phyloP scores from a whole-genome alignment of 1,284 basidiomycete genomes.

The Ustilago cynodontis region DNA sequence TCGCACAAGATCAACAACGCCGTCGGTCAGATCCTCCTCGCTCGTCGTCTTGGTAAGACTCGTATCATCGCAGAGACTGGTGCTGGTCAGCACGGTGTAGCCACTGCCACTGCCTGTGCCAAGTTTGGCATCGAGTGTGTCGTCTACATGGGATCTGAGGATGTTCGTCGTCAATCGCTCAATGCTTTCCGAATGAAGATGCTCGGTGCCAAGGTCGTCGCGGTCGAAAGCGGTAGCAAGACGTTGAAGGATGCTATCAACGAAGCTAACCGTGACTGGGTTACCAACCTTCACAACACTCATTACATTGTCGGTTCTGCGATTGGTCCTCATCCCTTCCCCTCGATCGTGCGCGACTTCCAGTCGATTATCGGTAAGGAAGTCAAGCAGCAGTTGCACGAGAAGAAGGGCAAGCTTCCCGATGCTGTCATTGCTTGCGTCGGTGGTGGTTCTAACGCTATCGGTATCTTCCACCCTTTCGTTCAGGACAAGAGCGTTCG shows the following conservation, averaged over 20 bases:
- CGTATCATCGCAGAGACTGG: constrained; percentile 99
- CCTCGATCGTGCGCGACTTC: constrained; percentile 97
- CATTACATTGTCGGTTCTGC: constrained; percentile 98
- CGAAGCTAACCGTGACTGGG: constrained; percentile 84
- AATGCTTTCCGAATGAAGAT: constrained; percentile 99
- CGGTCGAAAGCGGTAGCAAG: constrained; percentile 92
- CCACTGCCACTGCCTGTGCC: constrained; percentile 97
- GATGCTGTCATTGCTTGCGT: constrained; percentile 97
- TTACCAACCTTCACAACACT: constrained; percentile 85
- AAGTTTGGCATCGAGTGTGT: constrained; percentile 95
- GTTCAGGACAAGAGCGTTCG: constrained; percentile 62
- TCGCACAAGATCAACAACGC: constrained; percentile 70
- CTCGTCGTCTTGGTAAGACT: constrained; percentile 90
- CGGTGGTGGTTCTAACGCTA: constrained; percentile 96
- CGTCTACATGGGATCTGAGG: constrained; percentile 99
- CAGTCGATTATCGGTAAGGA: constrained; percentile 95
- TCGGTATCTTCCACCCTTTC: constrained; percentile 75
- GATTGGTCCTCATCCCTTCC: constrained; percentile 98
- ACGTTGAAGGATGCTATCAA: constrained; percentile 87
- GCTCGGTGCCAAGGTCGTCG: constrained; percentile 87
- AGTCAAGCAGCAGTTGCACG: constrained; percentile 88
- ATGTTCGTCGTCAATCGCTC: constrained; percentile 91
- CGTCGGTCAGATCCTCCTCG: constrained; percentile 80
- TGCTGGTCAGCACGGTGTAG: constrained; percentile 98
- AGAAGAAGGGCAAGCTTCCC: constrained; percentile 84